Evolutionary conservation across 2,329 filamentous ascomycete species (phyloP).

Genomic region (Colletotrichum limetticola): DNA sequence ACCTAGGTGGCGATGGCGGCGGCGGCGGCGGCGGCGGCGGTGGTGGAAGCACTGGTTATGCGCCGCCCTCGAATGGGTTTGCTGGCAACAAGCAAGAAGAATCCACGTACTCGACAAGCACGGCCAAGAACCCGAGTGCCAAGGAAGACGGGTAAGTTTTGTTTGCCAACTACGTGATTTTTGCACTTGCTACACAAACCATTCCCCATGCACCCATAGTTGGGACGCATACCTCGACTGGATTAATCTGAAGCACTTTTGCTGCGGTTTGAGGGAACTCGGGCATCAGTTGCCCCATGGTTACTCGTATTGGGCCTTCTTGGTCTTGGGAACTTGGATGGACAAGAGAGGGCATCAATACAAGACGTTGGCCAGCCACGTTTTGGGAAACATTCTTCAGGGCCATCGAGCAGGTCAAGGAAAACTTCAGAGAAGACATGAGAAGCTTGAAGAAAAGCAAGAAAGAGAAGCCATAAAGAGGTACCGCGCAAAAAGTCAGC

Average conservation of each 20-base stretch:
- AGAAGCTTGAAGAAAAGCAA: slow-evolving; percentile 31
- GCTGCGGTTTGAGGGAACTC: slow-evolving; percentile 20
- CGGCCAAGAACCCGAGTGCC: slow-evolving; percentile 71
- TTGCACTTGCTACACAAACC: slow-evolving; percentile 13
- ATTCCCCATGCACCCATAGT: slow-evolving; percentile 1
- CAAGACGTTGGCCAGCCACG: slow-evolving; percentile 5
- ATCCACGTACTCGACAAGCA: slow-evolving; percentile 42
- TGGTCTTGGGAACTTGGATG: slow-evolving; percentile 30
- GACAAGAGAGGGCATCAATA: slow-evolving; percentile 24
- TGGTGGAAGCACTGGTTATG: slow-evolving; percentile 12
- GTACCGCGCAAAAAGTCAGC: slow-evolving; percentile 28
- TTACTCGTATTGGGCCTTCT: slow-evolving; percentile 18
- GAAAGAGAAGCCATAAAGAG: slow-evolving; percentile 35
- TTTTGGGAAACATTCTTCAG: slow-evolving; percentile 28
- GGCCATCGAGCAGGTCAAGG: slow-evolving; percentile 30
- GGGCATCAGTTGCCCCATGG: slow-evolving; percentile 19
- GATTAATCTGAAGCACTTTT: slow-evolving; percentile 27
- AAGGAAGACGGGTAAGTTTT: slow-evolving; percentile 89
- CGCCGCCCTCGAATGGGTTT: slow-evolving; percentile 29
- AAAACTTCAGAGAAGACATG: slow-evolving; percentile 22
- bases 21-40: slow-evolving; percentile 37
- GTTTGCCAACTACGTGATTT: slow-evolving; percentile 35
- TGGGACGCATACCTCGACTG: background rate
- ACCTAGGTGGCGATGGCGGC: slow-evolving; percentile 58
- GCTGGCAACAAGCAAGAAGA: slow-evolving; percentile 42